A percentile compares a stretch with the other conserved stretches of the same genome.
These are phyloP conservation scores for Marchantia polymorpha DNA, from an alignment of 225 moss, liverwort and hornwort species.

Conservation along the genomic window DNA sequence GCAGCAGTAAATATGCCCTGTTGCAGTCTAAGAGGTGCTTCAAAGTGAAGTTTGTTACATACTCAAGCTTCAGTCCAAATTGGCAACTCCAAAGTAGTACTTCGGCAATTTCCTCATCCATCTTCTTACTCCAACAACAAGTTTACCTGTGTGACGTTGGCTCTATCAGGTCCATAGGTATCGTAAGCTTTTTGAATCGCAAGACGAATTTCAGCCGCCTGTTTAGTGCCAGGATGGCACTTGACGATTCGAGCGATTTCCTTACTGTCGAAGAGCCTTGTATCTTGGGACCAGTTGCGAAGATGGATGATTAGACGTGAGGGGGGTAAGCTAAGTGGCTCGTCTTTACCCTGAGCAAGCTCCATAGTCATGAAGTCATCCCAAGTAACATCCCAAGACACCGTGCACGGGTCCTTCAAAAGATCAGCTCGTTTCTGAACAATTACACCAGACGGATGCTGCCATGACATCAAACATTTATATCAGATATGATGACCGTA, in stretches of 20 bases:
- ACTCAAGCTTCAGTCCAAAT: too few species aligned
- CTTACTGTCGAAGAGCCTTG: conserved; percentile 81
- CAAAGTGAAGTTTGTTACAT: not conserved
- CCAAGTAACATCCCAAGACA: conserved; percentile 95
- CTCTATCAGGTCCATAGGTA: conserved; percentile 77
- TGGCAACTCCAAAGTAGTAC: not conserved
- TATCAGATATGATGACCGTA: not conserved
- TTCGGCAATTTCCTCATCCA: not conserved
- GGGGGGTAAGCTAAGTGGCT: conserved; percentile 52
- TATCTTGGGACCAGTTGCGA: conserved; percentile 64
- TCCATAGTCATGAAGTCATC: conserved; percentile 78
- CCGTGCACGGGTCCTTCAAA: conserved; percentile 87
- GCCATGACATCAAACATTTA: conserved; percentile 15
- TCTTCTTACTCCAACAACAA: not conserved
- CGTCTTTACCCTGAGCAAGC: conserved; percentile 65
- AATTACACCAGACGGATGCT: conserved; percentile 91
- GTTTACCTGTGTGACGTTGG: conserved; percentile 23
- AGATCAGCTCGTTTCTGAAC: conserved; percentile 94
- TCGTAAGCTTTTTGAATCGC: conserved; percentile 74
- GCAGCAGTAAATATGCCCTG: not conserved
- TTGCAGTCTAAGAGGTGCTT: not conserved
- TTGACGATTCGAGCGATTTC: conserved; percentile 76
- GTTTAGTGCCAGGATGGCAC: conserved; percentile 88
- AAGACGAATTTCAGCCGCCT: conserved; percentile 73
- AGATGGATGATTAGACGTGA: conserved; percentile 85